A percentile compares a stretch with the other conserved stretches of the same genome.
phyloP scores from a whole-genome alignment of 371 early-diverging fungal genomes.

The Polyrhizophydium stewartii region DNA sequence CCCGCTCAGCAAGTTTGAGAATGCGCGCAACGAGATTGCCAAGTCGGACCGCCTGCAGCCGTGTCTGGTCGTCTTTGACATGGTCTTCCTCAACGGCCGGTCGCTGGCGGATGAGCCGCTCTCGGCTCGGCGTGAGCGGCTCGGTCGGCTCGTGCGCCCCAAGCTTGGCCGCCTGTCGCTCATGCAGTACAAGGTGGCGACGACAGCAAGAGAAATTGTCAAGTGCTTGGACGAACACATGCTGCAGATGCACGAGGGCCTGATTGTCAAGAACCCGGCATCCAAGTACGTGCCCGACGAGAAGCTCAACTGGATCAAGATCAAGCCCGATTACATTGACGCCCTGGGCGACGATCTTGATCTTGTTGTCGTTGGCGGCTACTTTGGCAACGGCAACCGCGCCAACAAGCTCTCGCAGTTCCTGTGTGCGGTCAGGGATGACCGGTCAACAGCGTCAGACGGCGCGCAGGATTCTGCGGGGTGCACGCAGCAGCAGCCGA shows the following conservation, averaged over 20 bases:
- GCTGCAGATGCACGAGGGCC: slow-evolving; percentile 40
- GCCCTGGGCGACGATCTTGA: slow-evolving; percentile 64
- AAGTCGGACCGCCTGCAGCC: slow-evolving; percentile 16
- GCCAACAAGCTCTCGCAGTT: slow-evolving; percentile 60
- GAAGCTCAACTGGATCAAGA: slow-evolving; percentile 64
- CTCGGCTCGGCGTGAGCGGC: slow-evolving; percentile 36
- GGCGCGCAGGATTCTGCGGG: slow-evolving; percentile 28
- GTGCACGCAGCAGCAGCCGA: too few relatives aligned
- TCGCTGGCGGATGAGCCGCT: slow-evolving; percentile 54
- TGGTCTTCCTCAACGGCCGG: slow-evolving; percentile 58
- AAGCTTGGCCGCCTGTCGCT: slow-evolving; percentile 48
- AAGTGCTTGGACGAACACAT: slow-evolving; percentile 55
- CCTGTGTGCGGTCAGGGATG: slow-evolving; percentile 65
- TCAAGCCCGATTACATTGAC: slow-evolving; percentile 74
- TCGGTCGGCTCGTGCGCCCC: slow-evolving; percentile 49
- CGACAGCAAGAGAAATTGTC: slow-evolving; percentile 54
- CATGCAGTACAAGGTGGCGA: slow-evolving; percentile 45
- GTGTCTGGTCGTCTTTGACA: slow-evolving; percentile 64
- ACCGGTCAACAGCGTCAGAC: slow-evolving; percentile 23
- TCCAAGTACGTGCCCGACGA: slow-evolving; percentile 54
- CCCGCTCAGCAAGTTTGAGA: neutral
- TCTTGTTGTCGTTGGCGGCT: slow-evolving; percentile 63
- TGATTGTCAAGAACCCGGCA: slow-evolving; percentile 65
- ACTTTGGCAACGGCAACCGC: slow-evolving; percentile 57
- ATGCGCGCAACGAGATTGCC: neutral